Base-by-base conservation (phyloP, 2,329 filamentous ascomycete genomes). In the Stemphylium lycopersici region DNA sequence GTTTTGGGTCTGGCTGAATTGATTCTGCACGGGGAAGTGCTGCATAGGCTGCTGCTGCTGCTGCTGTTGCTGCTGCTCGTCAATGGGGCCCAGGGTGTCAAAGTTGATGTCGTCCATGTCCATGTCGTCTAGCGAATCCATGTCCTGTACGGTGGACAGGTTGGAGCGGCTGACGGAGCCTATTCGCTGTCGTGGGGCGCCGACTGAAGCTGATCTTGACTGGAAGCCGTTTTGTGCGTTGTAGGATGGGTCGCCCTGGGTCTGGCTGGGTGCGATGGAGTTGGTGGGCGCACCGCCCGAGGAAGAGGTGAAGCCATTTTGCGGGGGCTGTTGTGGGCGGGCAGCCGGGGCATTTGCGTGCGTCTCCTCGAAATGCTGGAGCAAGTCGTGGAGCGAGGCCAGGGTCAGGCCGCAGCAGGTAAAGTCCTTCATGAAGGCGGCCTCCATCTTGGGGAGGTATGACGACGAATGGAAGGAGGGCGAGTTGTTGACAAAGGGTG, bases 351-450 rank as follows among this genome's bases (percentile, higher is more conserved):
- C 83, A 60, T 90, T 87, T 13, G 92, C 93, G 76, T 99, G 95
- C 50, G 89, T 86, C 77, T 97, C 93, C 77, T 99, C 95, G 73
- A 97, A 99, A 76, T 99, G 95, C 72, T 96, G 92, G 41, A 99
- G 81, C 41, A 99, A 83, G 72, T 98, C 95, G 78, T 99, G 95
- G 65, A 99, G 84, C 45, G 93, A 96, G 20, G 93, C 90, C 63
- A 97, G 84, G 29, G 89, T 93, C 68, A 91, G 85, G 68, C 92
- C 92, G 78, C 95, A 99, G 79, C 95, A 99, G 47, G 89, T 89
- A 78, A 98, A 98, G 78, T 98, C 93, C 76, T 89, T 89, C 91
- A 98, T 96, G 76, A 97, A 99, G 71, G 93, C 95, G 58, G 93
- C 93, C 77, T 99, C 95, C 71, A 97, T 87, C 76, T 96, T 97